These are phyloP conservation scores for Chlorencoelia australis DNA, from an alignment of 2,329 filamentous ascomycete species.

Conservation along the genomic window DNA sequence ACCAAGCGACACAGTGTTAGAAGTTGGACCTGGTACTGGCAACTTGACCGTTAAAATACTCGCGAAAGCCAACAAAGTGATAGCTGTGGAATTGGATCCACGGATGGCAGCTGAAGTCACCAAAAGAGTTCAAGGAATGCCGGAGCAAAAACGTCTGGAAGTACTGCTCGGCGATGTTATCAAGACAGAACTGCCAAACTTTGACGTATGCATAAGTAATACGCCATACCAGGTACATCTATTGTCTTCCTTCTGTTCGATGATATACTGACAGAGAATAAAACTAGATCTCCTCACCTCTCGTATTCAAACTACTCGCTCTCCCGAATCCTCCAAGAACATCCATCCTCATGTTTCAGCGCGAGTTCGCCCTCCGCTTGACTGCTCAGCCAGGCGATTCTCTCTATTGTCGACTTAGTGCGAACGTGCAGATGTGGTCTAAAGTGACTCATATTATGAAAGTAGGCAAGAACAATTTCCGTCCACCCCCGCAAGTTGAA, in stretches of 20 bases:
- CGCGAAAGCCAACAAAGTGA: slow-evolving; percentile 70
- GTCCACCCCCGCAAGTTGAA: slow-evolving; percentile 87
- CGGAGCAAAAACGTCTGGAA: slow-evolving; percentile 73
- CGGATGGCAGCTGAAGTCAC: slow-evolving; percentile 87
- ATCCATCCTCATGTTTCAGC: slow-evolving; percentile 92
- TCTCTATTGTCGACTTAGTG: slow-evolving; percentile 80
- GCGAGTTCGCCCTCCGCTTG: slow-evolving; percentile 84
- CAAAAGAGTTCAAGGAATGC: slow-evolving; percentile 85
- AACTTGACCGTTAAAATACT: slow-evolving; percentile 85
- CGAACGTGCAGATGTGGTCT: slow-evolving; percentile 91
- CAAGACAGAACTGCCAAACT: slow-evolving; percentile 63
- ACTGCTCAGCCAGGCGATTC: slow-evolving; percentile 82
- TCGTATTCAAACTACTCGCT: slow-evolving; percentile 79
- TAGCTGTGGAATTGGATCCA: slow-evolving; percentile 87
- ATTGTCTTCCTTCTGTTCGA: slow-evolving; percentile 1
- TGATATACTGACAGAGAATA: slow-evolving; percentile 17
- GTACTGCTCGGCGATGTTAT: slow-evolving; percentile 88
- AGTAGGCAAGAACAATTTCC: slow-evolving; percentile 94
- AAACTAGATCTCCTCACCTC: slow-evolving; percentile 71
- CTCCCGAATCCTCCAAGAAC: slow-evolving; percentile 71
- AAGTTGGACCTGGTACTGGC: slow-evolving; percentile 84
- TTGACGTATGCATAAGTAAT: slow-evolving; percentile 72
- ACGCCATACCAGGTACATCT: slow-evolving; percentile 49
- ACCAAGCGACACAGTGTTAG: slow-evolving; percentile 80
- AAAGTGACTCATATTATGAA: slow-evolving; percentile 72